Evolutionary conservation across 2,329 filamentous ascomycete species (phyloP), one percentile per base, ranked within the genome.

Genomic region (Fusarium poae): DNA sequence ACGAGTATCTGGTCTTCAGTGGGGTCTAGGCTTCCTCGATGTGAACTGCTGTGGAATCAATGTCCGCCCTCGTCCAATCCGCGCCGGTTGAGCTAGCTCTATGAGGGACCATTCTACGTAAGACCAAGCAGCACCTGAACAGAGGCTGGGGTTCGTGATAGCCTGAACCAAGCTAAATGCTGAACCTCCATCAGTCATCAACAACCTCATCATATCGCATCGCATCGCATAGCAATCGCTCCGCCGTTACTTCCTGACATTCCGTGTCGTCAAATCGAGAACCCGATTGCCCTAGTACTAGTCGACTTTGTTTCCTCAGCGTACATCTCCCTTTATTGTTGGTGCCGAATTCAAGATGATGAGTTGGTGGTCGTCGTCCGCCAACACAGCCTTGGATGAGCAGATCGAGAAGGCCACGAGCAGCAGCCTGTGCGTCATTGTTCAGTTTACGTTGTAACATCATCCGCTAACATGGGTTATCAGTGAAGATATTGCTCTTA

Each of bases 361-460:
- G 94, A 91, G 93, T 78, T 94, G 94, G 86, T 99, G 95, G 95
- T 98, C 97, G 79, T 92, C 92, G 73, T 95, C 93, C 79, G 88
- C 90, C 81, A 93, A 93, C 80, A 92, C 91, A 77, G 93, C 94
- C 82, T 87, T 99, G 81, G 96, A 99, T 81, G 94, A 97, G 82
- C 96, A 98, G 86, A 91, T 99, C 76, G 95, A 97, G 79, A 93
- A 92, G 80, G 96, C 96, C 53, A 99, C 96, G 18, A 91, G 92
- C 71, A 97, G 93, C 77, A 98, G 94, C 81, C 85, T 99, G 91
- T 97, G 88, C 35, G 30, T 30, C 45, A n/a, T 44, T 21, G 6
- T 5, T 18, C 43, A 58, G 34, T 35, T 55, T 60, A 71, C 76
- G 51, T 74, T 15, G 45, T 44, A 53, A 30, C 32, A 20, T 8